Evolutionary conservation across 345 rosid genomes (phyloP).

Genomic region (Salix arbutifolia): DNA sequence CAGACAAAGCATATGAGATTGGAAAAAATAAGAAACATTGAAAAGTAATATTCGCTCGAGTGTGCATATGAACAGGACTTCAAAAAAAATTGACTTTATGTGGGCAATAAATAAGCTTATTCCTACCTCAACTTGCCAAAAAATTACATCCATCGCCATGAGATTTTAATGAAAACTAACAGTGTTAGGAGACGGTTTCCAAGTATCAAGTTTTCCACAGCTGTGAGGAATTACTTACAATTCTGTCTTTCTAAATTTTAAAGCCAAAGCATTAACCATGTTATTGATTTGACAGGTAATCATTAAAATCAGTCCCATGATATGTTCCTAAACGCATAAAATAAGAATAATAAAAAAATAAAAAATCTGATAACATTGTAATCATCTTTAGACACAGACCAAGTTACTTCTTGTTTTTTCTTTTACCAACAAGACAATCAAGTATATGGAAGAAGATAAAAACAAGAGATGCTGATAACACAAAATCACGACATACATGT

Average conservation of each 20-base stretch:
- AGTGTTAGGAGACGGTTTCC: not conserved
- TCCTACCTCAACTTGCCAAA: not conserved
- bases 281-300: not conserved
- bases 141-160: not conserved
- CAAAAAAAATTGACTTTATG: not conserved
- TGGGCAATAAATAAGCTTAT: not conserved
- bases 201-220: not conserved
- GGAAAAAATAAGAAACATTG: not conserved
- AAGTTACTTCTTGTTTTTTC: not conserved
- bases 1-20: not conserved
- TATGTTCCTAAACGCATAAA: not conserved
- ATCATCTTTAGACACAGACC: not conserved
- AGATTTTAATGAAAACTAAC: not conserved
- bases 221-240: not conserved
- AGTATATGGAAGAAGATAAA: not conserved
- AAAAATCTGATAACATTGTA: not conserved
- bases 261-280: not conserved
- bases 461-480: not conserved
- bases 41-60: not conserved
- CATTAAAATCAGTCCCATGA: not conserved
- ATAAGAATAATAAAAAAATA: not conserved
- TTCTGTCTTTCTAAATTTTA: not conserved
- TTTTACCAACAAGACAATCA: not conserved
- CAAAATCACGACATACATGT: constrained; percentile 51
- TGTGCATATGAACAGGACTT: not conserved